These are phyloP conservation scores for Raffaelea albimanens DNA, from an alignment of 2,329 filamentous ascomycete species.

Conservation along the genomic window DNA sequence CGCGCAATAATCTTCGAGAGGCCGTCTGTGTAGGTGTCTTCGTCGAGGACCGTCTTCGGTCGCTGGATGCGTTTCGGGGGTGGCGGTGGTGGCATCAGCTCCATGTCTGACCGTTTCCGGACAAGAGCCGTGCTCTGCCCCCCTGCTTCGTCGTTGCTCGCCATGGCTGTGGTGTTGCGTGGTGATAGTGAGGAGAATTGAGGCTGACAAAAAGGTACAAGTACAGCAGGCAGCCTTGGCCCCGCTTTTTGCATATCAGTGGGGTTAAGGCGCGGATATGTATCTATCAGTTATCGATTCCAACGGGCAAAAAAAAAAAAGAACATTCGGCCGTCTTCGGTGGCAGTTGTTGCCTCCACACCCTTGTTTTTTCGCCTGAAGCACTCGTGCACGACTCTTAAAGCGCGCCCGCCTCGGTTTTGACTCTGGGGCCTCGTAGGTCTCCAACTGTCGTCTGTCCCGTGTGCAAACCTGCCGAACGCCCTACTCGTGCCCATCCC, in stretches of 20 bases:
- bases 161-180: conserved; percentile 6
- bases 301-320: not conserved
- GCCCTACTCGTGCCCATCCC: too few species aligned
- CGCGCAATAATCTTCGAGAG: conserved; percentile 90
- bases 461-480: too few species aligned
- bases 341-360: conserved; percentile 4
- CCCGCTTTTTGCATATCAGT: not conserved
- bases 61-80: conserved; percentile 83
- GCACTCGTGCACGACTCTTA: too few species aligned
- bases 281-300: too few species aligned
- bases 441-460: too few species aligned
- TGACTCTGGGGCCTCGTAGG: too few species aligned
- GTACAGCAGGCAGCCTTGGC: too few species aligned
- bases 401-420: too few species aligned
- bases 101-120: conserved; percentile 57
- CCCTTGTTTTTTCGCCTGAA: not conserved
- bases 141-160: conserved; percentile 1
- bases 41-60: conserved; percentile 78
- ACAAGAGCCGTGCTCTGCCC: conserved; percentile 48
- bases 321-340: conserved; percentile 13
- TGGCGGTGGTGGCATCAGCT: conserved; percentile 83
- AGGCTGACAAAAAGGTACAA: too few species aligned
- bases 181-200: not conserved
- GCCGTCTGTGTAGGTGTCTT: conserved; percentile 85
- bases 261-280: not conserved